Evolutionary conservation across 116 monocot species (phyloP).

Genomic region (Trichopus zeylanicus): DNA sequence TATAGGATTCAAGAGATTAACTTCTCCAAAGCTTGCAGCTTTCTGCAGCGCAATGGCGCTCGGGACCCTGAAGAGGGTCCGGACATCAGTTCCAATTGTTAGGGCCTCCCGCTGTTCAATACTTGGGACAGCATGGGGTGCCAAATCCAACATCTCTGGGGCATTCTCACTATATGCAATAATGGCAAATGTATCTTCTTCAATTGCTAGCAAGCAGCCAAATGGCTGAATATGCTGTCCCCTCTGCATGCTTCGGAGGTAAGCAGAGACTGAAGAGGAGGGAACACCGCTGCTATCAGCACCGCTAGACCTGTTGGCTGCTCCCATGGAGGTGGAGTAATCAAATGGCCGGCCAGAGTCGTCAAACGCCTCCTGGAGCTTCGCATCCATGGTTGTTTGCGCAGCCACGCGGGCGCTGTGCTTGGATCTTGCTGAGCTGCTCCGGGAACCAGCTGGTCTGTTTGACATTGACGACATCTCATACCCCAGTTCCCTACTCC

Average conservation of each 20-base stretch:
- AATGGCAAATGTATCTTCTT: conserved; percentile 46
- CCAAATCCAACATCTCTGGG: conserved; percentile 79
- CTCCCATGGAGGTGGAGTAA: conserved; percentile 41
- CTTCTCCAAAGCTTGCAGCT: conserved; percentile 61
- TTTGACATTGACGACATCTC: conserved; percentile 3
- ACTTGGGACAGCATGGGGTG: conserved; percentile 76
- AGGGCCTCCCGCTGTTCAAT: conserved; percentile 64
- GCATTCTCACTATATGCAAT: conserved; percentile 83
- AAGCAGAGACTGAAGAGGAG: conserved; percentile 53
- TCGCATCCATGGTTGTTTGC: conserved; percentile 57
- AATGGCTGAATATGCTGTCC: conserved; percentile 80
- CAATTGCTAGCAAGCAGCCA: conserved; percentile 70
- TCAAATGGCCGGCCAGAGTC: conserved; percentile 44
- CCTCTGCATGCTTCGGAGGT: conserved; percentile 68
- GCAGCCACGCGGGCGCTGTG: conserved; percentile 23
- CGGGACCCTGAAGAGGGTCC: conserved; percentile 53
- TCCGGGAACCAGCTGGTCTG: not conserved
- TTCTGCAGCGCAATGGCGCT: conserved; percentile 65
- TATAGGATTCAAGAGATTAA: conserved; percentile 83
- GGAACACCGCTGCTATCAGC: conserved; percentile 13
- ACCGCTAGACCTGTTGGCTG: conserved; percentile 7
- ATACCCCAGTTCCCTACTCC: not conserved
- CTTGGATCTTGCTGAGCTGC: conserved; percentile 9
- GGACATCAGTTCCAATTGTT: conserved; percentile 55
- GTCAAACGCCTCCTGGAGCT: conserved; percentile 69